Base-by-base conservation (phyloP, 257 asterid species). In the Nicotiana tabacum region DNA sequence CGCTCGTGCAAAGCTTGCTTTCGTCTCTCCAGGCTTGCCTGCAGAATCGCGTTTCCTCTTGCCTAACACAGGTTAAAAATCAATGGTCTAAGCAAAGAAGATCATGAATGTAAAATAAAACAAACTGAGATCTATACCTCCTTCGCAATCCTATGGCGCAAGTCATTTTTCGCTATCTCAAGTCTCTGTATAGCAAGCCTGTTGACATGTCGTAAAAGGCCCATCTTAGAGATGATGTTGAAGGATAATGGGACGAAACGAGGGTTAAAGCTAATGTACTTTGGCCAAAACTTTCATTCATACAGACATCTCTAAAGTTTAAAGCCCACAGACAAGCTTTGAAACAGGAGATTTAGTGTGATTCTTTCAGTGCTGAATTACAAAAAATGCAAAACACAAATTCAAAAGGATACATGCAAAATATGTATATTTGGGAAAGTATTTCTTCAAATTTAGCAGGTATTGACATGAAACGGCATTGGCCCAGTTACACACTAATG, bases 1-100 rank as follows among this genome's bases (percentile, higher is more conserved):
- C 98, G 97, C 89, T 95, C 98, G 57, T 91, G 97, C 92, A 95
- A 90, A 83, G 98, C 98, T 88, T 95, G 98, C 88, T 95, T 95
- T 89, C 98, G 88, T 86, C 98, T 91, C 89, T 95, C 98, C 90
- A 95, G 88, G 90, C 98, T 95, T 85, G 98, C 98, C 89, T 95
- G 98, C 89, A 95, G 85, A 85, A 95, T 95, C 60, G 98, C 98
- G 86, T 95, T 95, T 81, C 97, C 98, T 88, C 95, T 93, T 77
- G 98, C 97, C 98, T 95, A 66, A 70, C 74, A 57, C 30, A 81
- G 66, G 48, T 51, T 21, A 46, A 81, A 66, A 30, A 30, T 9
- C 62, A 66, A 51, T 51, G 64, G 43, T 24, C 16, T 27, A 6
- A 76, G 80, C 64, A 51, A 76, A 76, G 64, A 15, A 76, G 46